Base-by-base conservation (phyloP, 768 basidiomycete species). In the Chlorophyllum brunneum region DNA sequence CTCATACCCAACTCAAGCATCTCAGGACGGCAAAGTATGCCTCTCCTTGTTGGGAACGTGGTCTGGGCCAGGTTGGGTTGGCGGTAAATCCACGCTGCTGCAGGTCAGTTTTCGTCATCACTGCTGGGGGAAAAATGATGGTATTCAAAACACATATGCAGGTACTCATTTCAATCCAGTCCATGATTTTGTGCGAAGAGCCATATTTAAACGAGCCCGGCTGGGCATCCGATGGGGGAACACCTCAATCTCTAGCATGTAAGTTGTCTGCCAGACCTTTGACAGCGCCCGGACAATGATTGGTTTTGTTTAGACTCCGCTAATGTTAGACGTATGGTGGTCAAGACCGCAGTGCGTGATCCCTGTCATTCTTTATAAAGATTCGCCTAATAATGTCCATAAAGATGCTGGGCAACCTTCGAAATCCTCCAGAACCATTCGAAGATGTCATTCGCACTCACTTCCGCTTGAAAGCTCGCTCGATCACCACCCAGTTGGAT, bases 141-240 rank as follows among this genome's bases (percentile, higher is more conserved):
- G 22, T 26, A 45, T 18, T 82, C 77, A 15, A 64, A 82, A 33
- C 65, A 80, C 81, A 23, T 46, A 38, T 33, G n/a, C 36, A 95
- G 79, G 91, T 95, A 31, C 75, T 98, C 36, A 89, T 97, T 33
- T 95, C 93, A 13, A 95, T 98, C 27, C 95, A 97, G 71, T 92
- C 91, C 13, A 92, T 98, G 90, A 95, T 97, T 58, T 73, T 97
- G 22, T 94, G 89, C 56, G 95, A 95, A 16, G 94, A 93, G 61
- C 91, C 95, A 7, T 95, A 94, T 65, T 67, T 93, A 55, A 95
- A 95, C 58, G 94, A 98, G 65, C 94, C 94, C 16, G 92, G 88
- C 22, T 91, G 89, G 89, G 85, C 89, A 18, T 69, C 69, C 36
- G 78, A 80, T 51, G 81, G 76, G 13, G 92, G 92, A 23, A 87